Base-by-base conservation (phyloP, 352 stramenopile genomes). In the Lagenidium sp. region DNA sequence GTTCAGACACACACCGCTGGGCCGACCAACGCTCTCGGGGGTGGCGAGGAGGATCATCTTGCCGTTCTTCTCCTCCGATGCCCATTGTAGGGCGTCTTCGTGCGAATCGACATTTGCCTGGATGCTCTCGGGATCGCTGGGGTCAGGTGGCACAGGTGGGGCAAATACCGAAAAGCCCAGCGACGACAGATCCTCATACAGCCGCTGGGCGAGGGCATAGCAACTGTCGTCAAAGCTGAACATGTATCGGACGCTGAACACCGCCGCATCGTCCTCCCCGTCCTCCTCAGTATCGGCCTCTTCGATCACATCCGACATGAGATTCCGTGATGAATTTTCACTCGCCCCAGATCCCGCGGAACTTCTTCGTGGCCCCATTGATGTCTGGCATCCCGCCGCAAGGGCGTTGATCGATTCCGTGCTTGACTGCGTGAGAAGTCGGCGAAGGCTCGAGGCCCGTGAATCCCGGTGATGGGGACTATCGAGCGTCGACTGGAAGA, bases 31-130 rank as follows among this genome's bases (percentile, higher is more conserved):
- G 36, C 73, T 86, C 41, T 85, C 70, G 1, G 76, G 71, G 2
- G 76, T 88, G 20, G 85, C 53, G 11, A 88, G 52, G 23, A 88
- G 39, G 35, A 88, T 68, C 40, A 86, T 45, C 26, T 86, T 88
- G 29, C 76, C 74, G 39, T 78, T 62, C 36, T 76, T 75, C 40
- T 78, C 65, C 0, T 53, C 55, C 4, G 68, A 58, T 16, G 73
- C 70, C 76, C 76, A 88, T 11, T 61, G 44, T 2, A 88, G 46
- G 16, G 69, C 76, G 31, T 85, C 73, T 36, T 78, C 71, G 46
- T 70, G 65, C 12, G 47, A 38, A 2, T 36, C 20, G 1, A 41
- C 16, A 13, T 57, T 57, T 0, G 21, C 26, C 12, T 59, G 34
- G 0, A 60, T 16, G 13, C 48, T 52, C 10, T 40, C 21, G 1